These are phyloP conservation scores for Chenopodium suecicum DNA, from an alignment of 148 eudicot species.

Conservation along the genomic window DNA sequence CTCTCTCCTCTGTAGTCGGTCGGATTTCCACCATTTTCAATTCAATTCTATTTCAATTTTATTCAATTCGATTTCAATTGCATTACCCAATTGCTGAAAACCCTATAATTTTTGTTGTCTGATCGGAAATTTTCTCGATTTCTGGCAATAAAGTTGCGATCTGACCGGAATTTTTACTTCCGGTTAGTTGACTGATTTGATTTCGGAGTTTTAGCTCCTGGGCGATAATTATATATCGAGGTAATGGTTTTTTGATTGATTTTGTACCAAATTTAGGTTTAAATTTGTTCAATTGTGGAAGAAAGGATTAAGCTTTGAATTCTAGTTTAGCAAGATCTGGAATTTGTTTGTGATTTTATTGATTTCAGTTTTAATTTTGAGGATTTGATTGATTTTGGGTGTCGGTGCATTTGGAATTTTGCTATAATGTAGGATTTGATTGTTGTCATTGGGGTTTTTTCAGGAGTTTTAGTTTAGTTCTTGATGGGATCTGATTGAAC, in stretches of 20 bases:
- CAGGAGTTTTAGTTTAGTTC: neutral
- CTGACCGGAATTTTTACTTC: constrained; percentile 15
- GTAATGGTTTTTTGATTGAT: neutral
- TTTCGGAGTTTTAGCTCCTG: neutral
- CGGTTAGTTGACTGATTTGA: neutral
- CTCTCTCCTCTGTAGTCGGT: constrained; percentile 14
- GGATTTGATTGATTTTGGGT: neutral
- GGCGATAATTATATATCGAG: constrained; percentile 6
- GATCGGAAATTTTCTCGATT: neutral
- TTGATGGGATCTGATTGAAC: constrained; percentile 14
- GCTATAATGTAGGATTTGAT: neutral
- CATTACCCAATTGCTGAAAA: neutral
- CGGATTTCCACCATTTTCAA: neutral
- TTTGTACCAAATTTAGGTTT: neutral
- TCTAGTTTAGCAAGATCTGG: constrained; percentile 19
- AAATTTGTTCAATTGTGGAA: constrained; percentile 15
- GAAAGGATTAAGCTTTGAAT: neutral
- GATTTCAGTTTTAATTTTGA: neutral
- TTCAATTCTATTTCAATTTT: neutral
- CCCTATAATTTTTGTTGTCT: neutral
- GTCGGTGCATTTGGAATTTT: constrained; percentile 2
- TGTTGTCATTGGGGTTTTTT: neutral
- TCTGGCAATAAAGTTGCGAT: constrained; percentile 17
- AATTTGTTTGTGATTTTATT: constrained; percentile 3
- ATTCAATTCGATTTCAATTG: neutral